phyloP scores from a whole-genome alignment of 768 basidiomycete genomes.

The Mycena polygramma region DNA sequence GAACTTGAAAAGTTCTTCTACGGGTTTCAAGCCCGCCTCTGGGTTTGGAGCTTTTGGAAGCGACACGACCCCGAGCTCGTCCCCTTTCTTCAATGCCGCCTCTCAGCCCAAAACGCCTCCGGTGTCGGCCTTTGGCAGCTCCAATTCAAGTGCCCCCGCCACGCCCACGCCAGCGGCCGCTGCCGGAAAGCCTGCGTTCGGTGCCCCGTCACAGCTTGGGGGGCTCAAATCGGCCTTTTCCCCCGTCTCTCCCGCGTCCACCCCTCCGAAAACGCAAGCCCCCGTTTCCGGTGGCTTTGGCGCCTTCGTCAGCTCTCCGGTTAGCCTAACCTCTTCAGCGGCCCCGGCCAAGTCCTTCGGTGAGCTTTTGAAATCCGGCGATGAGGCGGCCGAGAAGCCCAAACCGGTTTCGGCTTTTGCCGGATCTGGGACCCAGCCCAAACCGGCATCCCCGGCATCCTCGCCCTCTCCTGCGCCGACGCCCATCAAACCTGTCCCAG shows the following conservation, averaged over 20 bases:
- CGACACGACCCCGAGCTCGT: slow-evolving; percentile 53
- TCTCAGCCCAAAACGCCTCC: slow-evolving; percentile 46
- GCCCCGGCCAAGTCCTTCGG: slow-evolving; percentile 66
- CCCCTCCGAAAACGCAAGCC: slow-evolving; percentile 43
- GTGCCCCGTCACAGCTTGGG: slow-evolving; percentile 53
- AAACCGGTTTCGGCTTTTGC: slow-evolving; percentile 33
- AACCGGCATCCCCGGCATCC: background rate
- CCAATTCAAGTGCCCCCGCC: slow-evolving; percentile 30
- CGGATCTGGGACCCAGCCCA: slow-evolving; percentile 4
- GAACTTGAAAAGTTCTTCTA: slow-evolving; percentile 51
- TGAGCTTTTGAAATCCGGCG: slow-evolving; percentile 66
- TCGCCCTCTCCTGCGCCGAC: slow-evolving; percentile 5
- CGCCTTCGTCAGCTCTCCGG: slow-evolving; percentile 60
- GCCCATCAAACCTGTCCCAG: slow-evolving; percentile 33
- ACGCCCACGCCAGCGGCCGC: slow-evolving; percentile 39
- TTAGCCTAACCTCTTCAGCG: slow-evolving; percentile 58
- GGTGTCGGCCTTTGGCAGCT: slow-evolving; percentile 53
- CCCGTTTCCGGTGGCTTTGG: slow-evolving; percentile 60
- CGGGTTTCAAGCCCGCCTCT: slow-evolving; percentile 54
- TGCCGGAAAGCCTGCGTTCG: slow-evolving; percentile 52
- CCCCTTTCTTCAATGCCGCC: slow-evolving; percentile 66
- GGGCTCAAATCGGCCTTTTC: slow-evolving; percentile 49
- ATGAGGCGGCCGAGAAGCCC: slow-evolving; percentile 44
- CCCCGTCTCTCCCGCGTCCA: slow-evolving; percentile 39
- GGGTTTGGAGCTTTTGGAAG: slow-evolving; percentile 60